Percentiles rank a stretch among this genome's conserved stretches.
phyloP scores from a whole-genome alignment of 164 flowering plant species.

The Piper betle region DNA sequence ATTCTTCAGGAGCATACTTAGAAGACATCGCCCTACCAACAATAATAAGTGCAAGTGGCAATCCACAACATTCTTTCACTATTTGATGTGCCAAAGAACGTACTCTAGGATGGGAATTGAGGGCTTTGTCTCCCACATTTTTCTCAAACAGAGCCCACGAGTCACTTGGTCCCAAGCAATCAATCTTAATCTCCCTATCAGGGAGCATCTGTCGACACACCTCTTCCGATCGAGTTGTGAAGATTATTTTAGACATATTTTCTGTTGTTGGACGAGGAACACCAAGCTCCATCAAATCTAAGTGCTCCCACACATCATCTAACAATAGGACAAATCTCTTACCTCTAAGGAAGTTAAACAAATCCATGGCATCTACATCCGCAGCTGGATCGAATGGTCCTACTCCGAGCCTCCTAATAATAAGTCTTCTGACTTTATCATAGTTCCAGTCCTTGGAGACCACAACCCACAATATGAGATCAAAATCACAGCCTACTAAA shows the following conservation, averaged over 20 bases:
- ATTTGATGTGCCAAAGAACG: neutral
- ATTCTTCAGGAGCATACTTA: neutral
- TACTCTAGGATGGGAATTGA: neutral
- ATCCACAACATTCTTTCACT: slow-evolving; percentile 4
- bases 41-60: slow-evolving; percentile 6
- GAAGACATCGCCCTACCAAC: slow-evolving; percentile 5
- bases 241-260: slow-evolving; percentile 3
- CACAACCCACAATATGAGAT: slow-evolving; percentile 6
- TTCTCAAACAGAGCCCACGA: slow-evolving; percentile 4
- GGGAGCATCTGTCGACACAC: slow-evolving; percentile 3
- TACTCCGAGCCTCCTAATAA: no score
- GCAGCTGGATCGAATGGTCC: no score
- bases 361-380: neutral
- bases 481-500: slow-evolving; percentile 2
- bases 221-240: slow-evolving; percentile 1
- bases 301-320: slow-evolving; percentile 8
- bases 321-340: slow-evolving; percentile 7
- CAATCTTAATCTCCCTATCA: slow-evolving; percentile 1
- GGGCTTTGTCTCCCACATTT: slow-evolving; percentile 2
- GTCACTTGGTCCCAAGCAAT: neutral
- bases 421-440: no score
- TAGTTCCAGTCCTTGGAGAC: slow-evolving; percentile 3
- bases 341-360: no score
- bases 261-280: slow-evolving; percentile 1
- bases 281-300: slow-evolving; percentile 2